These are phyloP conservation scores for Penicillium sp. DNA, from an alignment of 2,329 filamentous ascomycete genomes.

Conservation along the genomic window DNA sequence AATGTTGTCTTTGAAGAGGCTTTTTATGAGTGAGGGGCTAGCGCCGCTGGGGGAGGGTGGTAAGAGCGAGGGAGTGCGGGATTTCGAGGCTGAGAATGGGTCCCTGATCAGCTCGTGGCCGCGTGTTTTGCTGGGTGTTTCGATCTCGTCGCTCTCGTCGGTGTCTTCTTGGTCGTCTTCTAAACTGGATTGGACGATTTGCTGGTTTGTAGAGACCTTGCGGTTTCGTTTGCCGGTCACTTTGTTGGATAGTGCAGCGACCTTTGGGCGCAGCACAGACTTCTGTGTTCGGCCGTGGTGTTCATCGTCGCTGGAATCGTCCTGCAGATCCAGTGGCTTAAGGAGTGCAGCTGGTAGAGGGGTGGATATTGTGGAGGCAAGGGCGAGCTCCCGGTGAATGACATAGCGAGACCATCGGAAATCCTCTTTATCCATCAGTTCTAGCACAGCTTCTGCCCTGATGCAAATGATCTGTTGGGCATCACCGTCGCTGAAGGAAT, in stretches of 20 bases:
- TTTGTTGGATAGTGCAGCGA: conserved; percentile 39
- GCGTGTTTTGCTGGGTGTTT: conserved; percentile 25
- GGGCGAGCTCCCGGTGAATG: conserved; percentile 40
- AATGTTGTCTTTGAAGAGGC: conserved; percentile 16
- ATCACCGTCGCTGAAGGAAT: conserved; percentile 34
- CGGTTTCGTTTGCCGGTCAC: conserved; percentile 43
- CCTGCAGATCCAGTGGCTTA: conserved; percentile 36
- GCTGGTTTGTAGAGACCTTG: conserved; percentile 25
- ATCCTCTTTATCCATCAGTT: conserved; percentile 39
- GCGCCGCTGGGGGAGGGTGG: conserved; percentile 9
- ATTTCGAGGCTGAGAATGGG: conserved; percentile 19
- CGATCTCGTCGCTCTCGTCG: conserved; percentile 19
- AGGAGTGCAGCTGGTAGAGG: conserved; percentile 29
- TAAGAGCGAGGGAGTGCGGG: conserved; percentile 13
- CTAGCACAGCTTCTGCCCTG: conserved; percentile 32
- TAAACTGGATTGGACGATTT: conserved; percentile 29
- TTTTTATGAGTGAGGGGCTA: conserved; percentile 20
- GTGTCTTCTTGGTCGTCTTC: conserved; percentile 18
- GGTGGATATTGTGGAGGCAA: conserved; percentile 31
- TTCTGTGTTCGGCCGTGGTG: conserved; percentile 38
- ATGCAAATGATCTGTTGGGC: conserved; percentile 37
- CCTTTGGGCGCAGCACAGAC: conserved; percentile 45
- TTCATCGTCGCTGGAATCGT: conserved; percentile 34
- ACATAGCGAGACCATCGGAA: conserved; percentile 43
- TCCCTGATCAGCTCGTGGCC: conserved; percentile 26